Evolutionary conservation across 2,329 filamentous ascomycete genomes (phyloP), one percentile per base, ranked within the genome.

Genomic region (Neofusicoccum sp.): DNA sequence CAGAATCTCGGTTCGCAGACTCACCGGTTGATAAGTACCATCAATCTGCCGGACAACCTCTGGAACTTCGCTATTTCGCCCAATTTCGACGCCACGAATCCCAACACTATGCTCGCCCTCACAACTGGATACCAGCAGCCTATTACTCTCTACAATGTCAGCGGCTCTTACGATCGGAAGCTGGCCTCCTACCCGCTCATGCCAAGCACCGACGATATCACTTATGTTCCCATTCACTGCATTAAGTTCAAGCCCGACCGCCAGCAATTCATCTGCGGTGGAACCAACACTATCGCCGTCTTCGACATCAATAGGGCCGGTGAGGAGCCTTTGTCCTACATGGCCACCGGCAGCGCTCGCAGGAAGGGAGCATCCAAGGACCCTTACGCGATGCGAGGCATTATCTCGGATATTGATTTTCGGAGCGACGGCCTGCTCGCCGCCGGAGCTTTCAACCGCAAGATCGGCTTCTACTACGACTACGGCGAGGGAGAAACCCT

Each of bases 261-360:
- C 11, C 77, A 76, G 0, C 74, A 76, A 64, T 88, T 89, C 72
- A 73, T 88, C 56, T 84, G 85, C 4, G 86, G 86, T n/a, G 79
- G 79, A 2, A 77, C 82, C 43, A 83, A 82, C 64, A 68, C 79
- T 9, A 80, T 89, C 49, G 80, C 83, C 47, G 70, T 83, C 14
- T 89, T 88, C 68, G 85, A 89, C 71, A 69, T 85, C 31, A 75
- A 77, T 4, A 76, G 82, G 8, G 70, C 79, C 14, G 12, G 28
- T 12, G 11, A 16, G 11, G 2, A 37, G 28, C 59, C 59, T 29
- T 14, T 52, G 14, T 28, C 14, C n/a, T 29, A 81, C 82, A 7
- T 71, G 68, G 1, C 79, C 78, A 64, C 77, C 79, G 47, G 81
- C 77, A 74, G 73, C 7, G 3, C 16, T 37, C 36, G 45, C 36